Evolutionary conservation across 1,284 basidiomycete species (phyloP).

Genomic region (Exsudoporus floridanus): DNA sequence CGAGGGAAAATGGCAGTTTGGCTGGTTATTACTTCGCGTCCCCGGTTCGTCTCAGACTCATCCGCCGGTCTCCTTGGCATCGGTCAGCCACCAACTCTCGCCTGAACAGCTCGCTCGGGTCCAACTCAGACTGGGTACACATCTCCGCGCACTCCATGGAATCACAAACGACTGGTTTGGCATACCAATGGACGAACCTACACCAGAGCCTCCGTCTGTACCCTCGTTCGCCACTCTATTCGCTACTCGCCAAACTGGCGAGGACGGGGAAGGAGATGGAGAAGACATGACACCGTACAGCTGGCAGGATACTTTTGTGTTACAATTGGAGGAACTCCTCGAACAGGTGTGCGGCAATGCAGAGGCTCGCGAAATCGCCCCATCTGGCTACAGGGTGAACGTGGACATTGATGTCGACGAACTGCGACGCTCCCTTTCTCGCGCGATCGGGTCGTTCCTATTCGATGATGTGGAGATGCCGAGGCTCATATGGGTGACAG

Average conservation of each 20-base stretch:
- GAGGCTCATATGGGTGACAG: constrained; percentile 60
- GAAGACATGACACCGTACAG: constrained; percentile 48
- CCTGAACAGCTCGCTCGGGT: constrained; percentile 44
- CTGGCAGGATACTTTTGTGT: constrained; percentile 72
- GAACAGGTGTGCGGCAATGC: constrained; percentile 25
- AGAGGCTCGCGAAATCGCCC: background rate
- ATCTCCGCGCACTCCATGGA: constrained; percentile 59
- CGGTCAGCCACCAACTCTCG: constrained; percentile 42
- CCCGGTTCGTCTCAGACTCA: constrained; percentile 4
- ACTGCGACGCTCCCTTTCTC: constrained; percentile 52
- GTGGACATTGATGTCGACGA: constrained; percentile 40
- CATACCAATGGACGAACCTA: constrained; percentile 37
- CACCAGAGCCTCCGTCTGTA: constrained; percentile 23
- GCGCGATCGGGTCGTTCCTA: constrained; percentile 69
- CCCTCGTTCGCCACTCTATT: constrained; percentile 17
- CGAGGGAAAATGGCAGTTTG: constrained; percentile 22
- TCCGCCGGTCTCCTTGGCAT: constrained; percentile 29
- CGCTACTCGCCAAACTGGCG: constrained; percentile 1
- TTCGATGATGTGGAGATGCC: constrained; percentile 75
- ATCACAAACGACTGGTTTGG: constrained; percentile 76
- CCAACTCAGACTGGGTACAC: constrained; percentile 56
- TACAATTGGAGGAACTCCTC: constrained; percentile 56
- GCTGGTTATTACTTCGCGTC: constrained; percentile 25
- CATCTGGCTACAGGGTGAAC: constrained; percentile 7
- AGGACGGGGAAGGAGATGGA: constrained; percentile 23